Evolutionary conservation across 768 basidiomycete species (phyloP).

Genomic region (Pulveroboletus sp.): DNA sequence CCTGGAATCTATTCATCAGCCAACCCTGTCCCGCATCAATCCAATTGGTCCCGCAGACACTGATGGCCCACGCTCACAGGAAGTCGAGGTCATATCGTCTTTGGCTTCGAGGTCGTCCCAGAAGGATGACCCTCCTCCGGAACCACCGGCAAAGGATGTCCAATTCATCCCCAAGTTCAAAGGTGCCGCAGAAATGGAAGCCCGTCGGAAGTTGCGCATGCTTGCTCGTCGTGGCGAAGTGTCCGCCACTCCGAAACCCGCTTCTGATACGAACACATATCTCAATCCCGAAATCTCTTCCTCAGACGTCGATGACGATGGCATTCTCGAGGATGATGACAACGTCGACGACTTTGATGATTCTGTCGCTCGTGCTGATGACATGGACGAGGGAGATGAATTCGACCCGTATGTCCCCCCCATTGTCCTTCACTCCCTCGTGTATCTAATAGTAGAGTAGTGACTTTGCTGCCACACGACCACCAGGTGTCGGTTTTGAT

Average conservation of each 20-base stretch:
- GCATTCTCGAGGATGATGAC: constrained; percentile 44
- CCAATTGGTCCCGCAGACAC: constrained; percentile 6
- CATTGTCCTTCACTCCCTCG: not conserved
- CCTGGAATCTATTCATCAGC: not conserved
- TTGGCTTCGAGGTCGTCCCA: not conserved
- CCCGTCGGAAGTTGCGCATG: constrained; percentile 59
- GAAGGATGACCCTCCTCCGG: constrained; percentile 15
- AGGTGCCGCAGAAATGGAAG: constrained; percentile 84
- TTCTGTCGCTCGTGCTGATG: constrained; percentile 42
- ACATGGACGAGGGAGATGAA: constrained; percentile 64
- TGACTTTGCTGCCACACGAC: constrained; percentile 62
- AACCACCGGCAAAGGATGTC: constrained; percentile 45
- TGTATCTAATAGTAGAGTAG: constrained; percentile 32
- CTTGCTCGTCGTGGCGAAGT: constrained; percentile 50
- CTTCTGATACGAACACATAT: constrained; percentile 30
- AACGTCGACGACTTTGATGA: constrained; percentile 50
- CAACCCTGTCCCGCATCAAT: constrained; percentile 10
- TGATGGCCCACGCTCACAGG: constrained; percentile 7
- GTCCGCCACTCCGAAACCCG: constrained; percentile 21
- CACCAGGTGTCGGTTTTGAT: constrained; percentile 47
- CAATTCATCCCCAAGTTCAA: constrained; percentile 77
- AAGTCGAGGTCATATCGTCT: constrained; percentile 3
- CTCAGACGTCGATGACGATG: constrained; percentile 50
- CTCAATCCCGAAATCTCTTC: constrained; percentile 48
- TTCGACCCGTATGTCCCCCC: constrained; percentile 67